phyloP scores from a whole-genome alignment of 176 grass and related monocot species.

The Melocanna baccifera region DNA sequence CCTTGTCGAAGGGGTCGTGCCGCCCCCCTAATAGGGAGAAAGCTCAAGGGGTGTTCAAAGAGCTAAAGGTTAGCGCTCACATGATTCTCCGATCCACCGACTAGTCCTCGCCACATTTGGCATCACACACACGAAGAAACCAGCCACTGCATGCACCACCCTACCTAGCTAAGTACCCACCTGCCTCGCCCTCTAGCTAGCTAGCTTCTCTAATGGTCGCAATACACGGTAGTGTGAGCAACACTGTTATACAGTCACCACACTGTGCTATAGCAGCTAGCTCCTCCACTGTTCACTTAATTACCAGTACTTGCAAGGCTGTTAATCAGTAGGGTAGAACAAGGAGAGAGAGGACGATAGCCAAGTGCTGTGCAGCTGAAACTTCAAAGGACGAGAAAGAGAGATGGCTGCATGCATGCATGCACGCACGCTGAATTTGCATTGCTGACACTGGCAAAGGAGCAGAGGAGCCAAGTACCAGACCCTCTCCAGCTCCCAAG shows the following conservation, averaged over 20 bases:
- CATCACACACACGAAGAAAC: background rate
- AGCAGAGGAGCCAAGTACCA: background rate
- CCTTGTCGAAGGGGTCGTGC: background rate
- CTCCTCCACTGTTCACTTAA: background rate
- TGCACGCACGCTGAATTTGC: background rate
- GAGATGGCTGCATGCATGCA: background rate
- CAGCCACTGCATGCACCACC: background rate
- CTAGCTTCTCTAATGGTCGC: background rate
- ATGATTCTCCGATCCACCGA: slow-evolving; percentile 7
- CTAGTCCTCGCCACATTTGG: background rate
- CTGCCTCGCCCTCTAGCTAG: background rate
- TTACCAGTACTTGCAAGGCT: background rate
- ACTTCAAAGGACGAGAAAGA: background rate
- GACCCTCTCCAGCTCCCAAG: background rate
- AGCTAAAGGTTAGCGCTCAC: background rate
- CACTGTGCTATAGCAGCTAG: background rate
- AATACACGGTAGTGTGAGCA: background rate
- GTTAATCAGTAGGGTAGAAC: background rate
- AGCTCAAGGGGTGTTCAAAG: background rate
- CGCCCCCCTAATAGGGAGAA: background rate
- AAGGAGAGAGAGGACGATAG: background rate
- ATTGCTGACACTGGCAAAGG: background rate
- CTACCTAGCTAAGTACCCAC: background rate
- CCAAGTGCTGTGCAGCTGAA: too few species aligned
- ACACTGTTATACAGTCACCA: background rate